A percentile compares a stretch with the other conserved stretches of the same genome.
Evolutionary conservation across 768 basidiomycete species (phyloP).

Genomic region (Tephrocybe sp.): DNA sequence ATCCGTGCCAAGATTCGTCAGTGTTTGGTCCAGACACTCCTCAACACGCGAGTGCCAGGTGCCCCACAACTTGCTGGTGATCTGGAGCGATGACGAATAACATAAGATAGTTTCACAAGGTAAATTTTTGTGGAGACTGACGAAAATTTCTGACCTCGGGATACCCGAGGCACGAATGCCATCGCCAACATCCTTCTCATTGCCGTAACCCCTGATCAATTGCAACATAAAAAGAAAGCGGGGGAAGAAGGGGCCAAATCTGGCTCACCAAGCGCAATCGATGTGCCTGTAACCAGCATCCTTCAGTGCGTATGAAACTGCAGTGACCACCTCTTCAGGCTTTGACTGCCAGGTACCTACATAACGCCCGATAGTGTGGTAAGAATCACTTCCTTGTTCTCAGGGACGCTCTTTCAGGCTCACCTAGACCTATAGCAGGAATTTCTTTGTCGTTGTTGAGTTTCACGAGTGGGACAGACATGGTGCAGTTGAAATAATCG

Average conservation of each 20-base stretch:
- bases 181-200: slow-evolving; percentile 82
- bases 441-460: slow-evolving; percentile 62
- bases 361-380: too few species aligned
- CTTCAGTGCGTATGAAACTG: slow-evolving; percentile 75
- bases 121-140: slow-evolving; percentile 20
- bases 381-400: neutral
- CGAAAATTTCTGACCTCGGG: slow-evolving; percentile 63
- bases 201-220: slow-evolving; percentile 56
- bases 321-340: slow-evolving; percentile 66
- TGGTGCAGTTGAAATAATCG: neutral
- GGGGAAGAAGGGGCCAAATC: too few species aligned
- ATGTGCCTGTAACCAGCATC: slow-evolving; percentile 75
- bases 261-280: slow-evolving; percentile 57
- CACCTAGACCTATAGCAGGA: slow-evolving; percentile 60
- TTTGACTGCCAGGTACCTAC: slow-evolving; percentile 82
- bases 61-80: slow-evolving; percentile 72
- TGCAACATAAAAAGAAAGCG: neutral
- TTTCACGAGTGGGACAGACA: slow-evolving; percentile 36
- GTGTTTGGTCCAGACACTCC: slow-evolving; percentile 70
- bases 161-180: slow-evolving; percentile 79
- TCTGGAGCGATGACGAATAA: slow-evolving; percentile 34
- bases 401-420: slow-evolving; percentile 5
- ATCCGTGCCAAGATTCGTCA: slow-evolving; percentile 77
- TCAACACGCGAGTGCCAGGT: slow-evolving; percentile 73
- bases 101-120: too few species aligned